A percentile compares a stretch with the other conserved stretches of the same genome.
These are phyloP conservation scores for Ustilago xerochloae DNA, from an alignment of 1,284 basidiomycete genomes.

Conservation along the genomic window DNA sequence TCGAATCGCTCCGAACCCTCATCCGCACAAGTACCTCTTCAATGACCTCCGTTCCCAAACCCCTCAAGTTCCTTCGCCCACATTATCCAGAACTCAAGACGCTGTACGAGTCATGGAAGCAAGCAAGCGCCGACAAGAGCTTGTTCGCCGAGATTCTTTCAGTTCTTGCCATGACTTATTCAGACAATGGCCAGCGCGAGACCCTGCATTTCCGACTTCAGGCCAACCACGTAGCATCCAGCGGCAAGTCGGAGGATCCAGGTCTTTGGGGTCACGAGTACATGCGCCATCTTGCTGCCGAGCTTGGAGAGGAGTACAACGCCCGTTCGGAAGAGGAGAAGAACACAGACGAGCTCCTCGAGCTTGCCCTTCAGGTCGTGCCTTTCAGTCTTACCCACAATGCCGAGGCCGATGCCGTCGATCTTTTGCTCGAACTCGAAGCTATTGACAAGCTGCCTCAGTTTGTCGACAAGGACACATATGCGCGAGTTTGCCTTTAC, in stretches of 20 bases:
- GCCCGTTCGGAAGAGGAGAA: conserved; percentile 66
- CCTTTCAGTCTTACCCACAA: conserved; percentile 93
- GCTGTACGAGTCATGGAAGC: conserved; percentile 60
- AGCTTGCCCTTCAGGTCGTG: conserved; percentile 85
- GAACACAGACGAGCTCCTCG: conserved; percentile 68
- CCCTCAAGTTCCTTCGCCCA: conserved; percentile 96
- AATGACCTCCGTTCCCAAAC: conserved; percentile 99
- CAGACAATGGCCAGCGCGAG: conserved; percentile 92
- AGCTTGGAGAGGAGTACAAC: conserved; percentile 92
- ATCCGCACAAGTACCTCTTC: conserved; percentile 97
- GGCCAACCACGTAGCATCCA: conserved; percentile 49
- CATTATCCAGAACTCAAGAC: conserved; percentile 83
- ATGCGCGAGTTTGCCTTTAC: conserved; percentile 92
- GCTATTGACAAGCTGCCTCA: conserved; percentile 76
- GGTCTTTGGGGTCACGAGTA: conserved; percentile 99
- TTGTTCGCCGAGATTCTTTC: conserved; percentile 98
- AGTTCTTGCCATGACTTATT: conserved; percentile 99
- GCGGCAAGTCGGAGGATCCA: conserved; percentile 73
- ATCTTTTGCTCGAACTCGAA: conserved; percentile 93
- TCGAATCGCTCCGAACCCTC: conserved; percentile 91
- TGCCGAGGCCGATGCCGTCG: conserved; percentile 97
- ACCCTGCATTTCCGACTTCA: conserved; percentile 74
- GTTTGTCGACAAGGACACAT: conserved; percentile 78
- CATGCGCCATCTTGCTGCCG: conserved; percentile 93
- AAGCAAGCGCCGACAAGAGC: conserved; percentile 73